These are phyloP conservation scores for Kazachstania sp. DNA, from an alignment of 1,139 yeast species.

Conservation along the genomic window DNA sequence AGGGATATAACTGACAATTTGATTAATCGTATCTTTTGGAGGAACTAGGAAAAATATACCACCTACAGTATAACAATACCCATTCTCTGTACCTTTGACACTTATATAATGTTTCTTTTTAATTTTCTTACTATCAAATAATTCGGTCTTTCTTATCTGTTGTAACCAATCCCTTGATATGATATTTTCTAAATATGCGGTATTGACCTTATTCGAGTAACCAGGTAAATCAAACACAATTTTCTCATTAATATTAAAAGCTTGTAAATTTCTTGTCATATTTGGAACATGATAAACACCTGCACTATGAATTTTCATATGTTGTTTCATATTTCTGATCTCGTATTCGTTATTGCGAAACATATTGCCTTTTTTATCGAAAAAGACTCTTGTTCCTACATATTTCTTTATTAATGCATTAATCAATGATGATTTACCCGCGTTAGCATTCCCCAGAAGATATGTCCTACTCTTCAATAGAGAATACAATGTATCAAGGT, in stretches of 20 bases:
- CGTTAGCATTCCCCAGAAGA: slow-evolving; percentile 63
- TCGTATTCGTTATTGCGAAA: not conserved
- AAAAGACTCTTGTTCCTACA: slow-evolving; percentile 16
- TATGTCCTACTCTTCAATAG: slow-evolving; percentile 39
- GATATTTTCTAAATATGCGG: slow-evolving; percentile 13
- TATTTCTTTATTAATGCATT: slow-evolving; percentile 36
- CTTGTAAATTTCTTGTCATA: slow-evolving; percentile 25
- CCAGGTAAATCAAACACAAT: slow-evolving; percentile 28
- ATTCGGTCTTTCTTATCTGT: slow-evolving; percentile 24
- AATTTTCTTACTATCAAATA: slow-evolving; percentile 18
- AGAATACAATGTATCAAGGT: slow-evolving; percentile 33
- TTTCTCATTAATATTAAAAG: slow-evolving; percentile 20
- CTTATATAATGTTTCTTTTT: slow-evolving; percentile 35
- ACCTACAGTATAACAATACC: slow-evolving; percentile 46
- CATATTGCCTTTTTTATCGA: slow-evolving; percentile 8
- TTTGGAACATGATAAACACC: slow-evolving; percentile 31
- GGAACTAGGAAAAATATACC: slow-evolving; percentile 50
- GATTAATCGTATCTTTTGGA: slow-evolving; percentile 39
- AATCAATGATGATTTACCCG: slow-evolving; percentile 67
- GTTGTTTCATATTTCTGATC: slow-evolving; percentile 3
- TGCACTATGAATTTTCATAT: slow-evolving; percentile 14
- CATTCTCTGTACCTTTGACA: slow-evolving; percentile 32
- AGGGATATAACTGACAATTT: slow-evolving; percentile 30
- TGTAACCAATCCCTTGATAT: slow-evolving; percentile 21
- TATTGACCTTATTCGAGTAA: slow-evolving; percentile 13